These are phyloP conservation scores for Mortierella sp. DNA, from an alignment of 371 early-diverging fungal species.

Conservation along the genomic window DNA sequence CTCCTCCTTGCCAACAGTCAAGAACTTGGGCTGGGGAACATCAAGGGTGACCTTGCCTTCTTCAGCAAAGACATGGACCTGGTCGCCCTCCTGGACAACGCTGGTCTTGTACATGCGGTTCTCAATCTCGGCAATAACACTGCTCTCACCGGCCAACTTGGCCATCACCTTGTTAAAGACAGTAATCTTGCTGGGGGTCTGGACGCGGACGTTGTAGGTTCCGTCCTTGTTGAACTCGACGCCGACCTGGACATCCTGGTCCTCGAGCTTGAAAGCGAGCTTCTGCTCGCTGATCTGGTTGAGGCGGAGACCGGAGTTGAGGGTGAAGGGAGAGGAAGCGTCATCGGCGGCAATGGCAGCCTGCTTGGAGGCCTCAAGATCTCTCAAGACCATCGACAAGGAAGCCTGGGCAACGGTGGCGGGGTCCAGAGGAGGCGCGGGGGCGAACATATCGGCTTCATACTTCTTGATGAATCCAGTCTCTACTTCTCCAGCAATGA, in stretches of 20 bases:
- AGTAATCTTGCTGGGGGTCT: conserved; percentile 48
- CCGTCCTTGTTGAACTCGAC: conserved; percentile 56
- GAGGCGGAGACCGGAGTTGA: conserved; percentile 66
- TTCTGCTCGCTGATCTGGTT: conserved; percentile 65
- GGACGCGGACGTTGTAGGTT: conserved; percentile 58
- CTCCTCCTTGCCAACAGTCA: conserved; percentile 63
- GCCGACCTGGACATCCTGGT: conserved; percentile 58
- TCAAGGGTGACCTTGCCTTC: conserved; percentile 72
- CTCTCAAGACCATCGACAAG: conserved; percentile 71
- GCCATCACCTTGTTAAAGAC: conserved; percentile 55
- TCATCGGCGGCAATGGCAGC: conserved; percentile 57
- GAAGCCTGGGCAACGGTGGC: conserved; percentile 82
- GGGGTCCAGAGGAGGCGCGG: conserved; percentile 64
- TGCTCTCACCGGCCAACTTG: conserved; percentile 62
- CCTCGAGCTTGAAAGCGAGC: conserved; percentile 58
- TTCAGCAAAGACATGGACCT: conserved; percentile 78
- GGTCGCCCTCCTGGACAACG: conserved; percentile 72
- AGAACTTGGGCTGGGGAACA: conserved; percentile 73
- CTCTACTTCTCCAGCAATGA: conserved; percentile 91
- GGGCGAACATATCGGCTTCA: conserved; percentile 67
- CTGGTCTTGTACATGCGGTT: conserved; percentile 69
- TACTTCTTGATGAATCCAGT: conserved; percentile 91
- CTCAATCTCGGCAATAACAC: conserved; percentile 71
- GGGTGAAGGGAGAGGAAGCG: conserved; percentile 74
- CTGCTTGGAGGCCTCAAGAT: conserved; percentile 59